Evolutionary conservation across 2,329 filamentous ascomycete species (phyloP).

Genomic region (Madurella fahalii): DNA sequence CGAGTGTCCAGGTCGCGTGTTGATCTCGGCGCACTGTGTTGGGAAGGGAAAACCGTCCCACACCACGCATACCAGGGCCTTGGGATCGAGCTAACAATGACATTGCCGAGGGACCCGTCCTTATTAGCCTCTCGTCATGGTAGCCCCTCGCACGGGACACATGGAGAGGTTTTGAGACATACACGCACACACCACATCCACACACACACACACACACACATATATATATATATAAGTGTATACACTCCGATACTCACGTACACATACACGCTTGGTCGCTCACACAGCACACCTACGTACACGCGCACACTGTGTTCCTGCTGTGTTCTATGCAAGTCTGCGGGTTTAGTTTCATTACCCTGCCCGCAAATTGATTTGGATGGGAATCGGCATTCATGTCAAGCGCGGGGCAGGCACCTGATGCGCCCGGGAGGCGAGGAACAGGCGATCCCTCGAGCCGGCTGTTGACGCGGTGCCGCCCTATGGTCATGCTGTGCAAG

Average conservation of each 20-base stretch:
- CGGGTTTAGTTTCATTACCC: not conserved
- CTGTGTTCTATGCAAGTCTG: not conserved
- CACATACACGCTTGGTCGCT: too few species aligned
- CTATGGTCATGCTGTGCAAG: not conserved
- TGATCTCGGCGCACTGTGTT: not conserved
- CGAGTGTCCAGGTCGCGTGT: conserved; percentile 1
- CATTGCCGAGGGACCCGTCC: conserved; percentile 26
- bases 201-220: not conserved
- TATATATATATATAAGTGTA: too few species aligned
- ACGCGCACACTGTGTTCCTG: conserved; percentile 8
- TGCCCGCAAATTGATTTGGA: not conserved
- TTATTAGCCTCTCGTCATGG: conserved; percentile 27
- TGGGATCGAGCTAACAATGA: conserved; percentile 33
- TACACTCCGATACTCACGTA: too few species aligned
- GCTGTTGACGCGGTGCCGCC: too few species aligned
- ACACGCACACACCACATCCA: not conserved
- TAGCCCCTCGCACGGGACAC: conserved; percentile 16
- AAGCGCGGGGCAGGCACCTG: not conserved
- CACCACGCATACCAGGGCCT: conserved; percentile 29
- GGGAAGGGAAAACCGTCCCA: conserved; percentile 10
- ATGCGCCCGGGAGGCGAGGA: not conserved
- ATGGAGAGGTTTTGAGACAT: not conserved
- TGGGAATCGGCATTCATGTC: not conserved
- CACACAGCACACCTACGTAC: not conserved
- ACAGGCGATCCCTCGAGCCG: too few species aligned